A percentile compares a stretch with the other conserved stretches of the same genome.
Evolutionary conservation across 1,284 basidiomycete species (phyloP).

Genomic region (Cryptococcus wingfieldii): DNA sequence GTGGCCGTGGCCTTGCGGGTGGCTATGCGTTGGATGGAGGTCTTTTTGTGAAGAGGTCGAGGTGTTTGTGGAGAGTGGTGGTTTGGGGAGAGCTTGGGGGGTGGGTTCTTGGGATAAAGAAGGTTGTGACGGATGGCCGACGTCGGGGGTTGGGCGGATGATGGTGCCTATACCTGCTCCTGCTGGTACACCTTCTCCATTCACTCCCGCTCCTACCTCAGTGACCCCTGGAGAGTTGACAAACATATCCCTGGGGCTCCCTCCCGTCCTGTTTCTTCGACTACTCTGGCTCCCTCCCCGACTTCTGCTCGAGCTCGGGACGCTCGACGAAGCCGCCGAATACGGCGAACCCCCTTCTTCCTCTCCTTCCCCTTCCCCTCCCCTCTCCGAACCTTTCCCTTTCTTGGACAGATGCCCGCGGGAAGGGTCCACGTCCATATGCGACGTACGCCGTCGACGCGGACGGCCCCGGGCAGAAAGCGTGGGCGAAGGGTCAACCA

Average conservation of each 20-base stretch:
- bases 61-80: not conserved
- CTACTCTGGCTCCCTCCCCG: not conserved
- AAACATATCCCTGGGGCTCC: not conserved
- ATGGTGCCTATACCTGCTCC: not conserved
- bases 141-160: not conserved
- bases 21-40: no score
- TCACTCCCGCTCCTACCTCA: not conserved
- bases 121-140: not conserved
- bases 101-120: not conserved
- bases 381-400: no score
- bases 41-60: no score
- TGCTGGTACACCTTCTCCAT: not conserved
- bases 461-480: not conserved
- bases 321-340: not conserved
- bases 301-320: not conserved
- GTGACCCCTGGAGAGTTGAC: not conserved
- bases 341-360: not conserved
- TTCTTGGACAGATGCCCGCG: not conserved
- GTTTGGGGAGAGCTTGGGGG: not conserved
- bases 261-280: constrained; percentile 1
- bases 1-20: not conserved
- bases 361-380: no score
- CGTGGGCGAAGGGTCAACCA: constrained; percentile 9
- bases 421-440: not conserved
- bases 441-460: not conserved